These are phyloP conservation scores for Crepidotus variabilis DNA, from an alignment of 768 basidiomycete species.

Conservation along the genomic window DNA sequence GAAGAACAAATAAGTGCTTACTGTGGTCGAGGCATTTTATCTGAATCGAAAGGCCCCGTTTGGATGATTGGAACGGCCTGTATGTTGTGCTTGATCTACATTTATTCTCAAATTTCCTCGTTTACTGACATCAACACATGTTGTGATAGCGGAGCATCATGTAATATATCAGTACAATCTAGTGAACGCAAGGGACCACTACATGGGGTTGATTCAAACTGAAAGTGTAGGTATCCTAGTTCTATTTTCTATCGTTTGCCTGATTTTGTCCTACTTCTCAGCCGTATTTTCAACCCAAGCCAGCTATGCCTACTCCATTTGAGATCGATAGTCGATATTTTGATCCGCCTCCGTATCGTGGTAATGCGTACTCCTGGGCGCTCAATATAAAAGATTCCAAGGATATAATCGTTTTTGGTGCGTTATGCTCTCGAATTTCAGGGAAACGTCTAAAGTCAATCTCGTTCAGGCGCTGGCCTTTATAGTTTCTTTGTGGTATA, in stretches of 20 bases:
- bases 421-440: too few species aligned
- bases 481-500: constrained; percentile 35
- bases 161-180: constrained; percentile 68
- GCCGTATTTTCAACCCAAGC: constrained; percentile 70
- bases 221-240: constrained; percentile 57
- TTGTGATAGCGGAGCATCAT: constrained; percentile 57
- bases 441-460: too few species aligned
- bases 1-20: constrained; percentile 51
- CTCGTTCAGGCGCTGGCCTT: constrained; percentile 59
- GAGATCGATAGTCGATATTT: constrained; percentile 34
- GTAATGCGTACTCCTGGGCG: constrained; percentile 51
- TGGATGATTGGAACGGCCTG: constrained; percentile 75
- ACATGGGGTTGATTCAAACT: constrained; percentile 69
- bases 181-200: constrained; percentile 59
- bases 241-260: too few species aligned
- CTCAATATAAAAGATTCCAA: constrained; percentile 47
- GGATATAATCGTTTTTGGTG: constrained; percentile 32
- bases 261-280: too few species aligned
- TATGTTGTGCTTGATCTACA: too few species aligned
- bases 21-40: constrained; percentile 69
- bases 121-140: neutral
- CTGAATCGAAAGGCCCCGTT: constrained; percentile 72
- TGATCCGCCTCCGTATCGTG: constrained; percentile 51
- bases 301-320: constrained; percentile 57
- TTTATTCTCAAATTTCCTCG: neutral